Evolutionary conservation across 176 grass and related monocot species (phyloP).

Genomic region (Oryza meridionalis): DNA sequence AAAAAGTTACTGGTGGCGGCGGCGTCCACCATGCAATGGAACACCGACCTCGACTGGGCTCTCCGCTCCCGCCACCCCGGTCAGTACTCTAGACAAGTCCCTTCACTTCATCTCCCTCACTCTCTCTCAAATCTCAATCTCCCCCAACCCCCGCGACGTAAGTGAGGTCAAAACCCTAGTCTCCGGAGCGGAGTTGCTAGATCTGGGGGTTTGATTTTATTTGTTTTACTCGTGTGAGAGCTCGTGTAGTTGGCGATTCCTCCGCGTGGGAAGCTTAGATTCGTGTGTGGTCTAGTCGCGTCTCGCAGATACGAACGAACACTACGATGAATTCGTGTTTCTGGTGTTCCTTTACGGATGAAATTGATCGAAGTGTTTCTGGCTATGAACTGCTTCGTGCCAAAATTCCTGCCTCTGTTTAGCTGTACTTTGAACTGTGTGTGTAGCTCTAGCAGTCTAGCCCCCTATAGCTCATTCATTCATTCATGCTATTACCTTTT

Average conservation of each 20-base stretch:
- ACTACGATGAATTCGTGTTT: neutral
- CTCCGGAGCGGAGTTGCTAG: neutral
- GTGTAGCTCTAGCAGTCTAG: neutral
- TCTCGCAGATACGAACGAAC: neutral
- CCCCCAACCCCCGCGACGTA: neutral
- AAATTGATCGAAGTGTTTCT: neutral
- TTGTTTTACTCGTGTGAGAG: neutral
- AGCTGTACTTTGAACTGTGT: neutral
- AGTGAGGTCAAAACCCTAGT: constrained; percentile 46
- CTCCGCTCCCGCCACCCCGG: no score
- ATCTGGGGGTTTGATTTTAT: constrained; percentile 15
- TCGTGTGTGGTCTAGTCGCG: neutral
- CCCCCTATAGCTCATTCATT: neutral
- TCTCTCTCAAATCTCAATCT: no score
- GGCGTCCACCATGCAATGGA: no score
- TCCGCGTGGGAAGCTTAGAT: constrained; percentile 7
- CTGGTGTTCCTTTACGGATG: neutral
- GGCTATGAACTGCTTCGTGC: neutral
- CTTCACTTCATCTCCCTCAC: no score
- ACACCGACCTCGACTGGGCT: no score
- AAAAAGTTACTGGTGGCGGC: no score
- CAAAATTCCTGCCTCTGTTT: neutral
- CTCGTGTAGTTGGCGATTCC: neutral
- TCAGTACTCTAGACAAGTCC: no score
- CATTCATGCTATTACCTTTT: neutral